Conservation (phyloP, 108 stramenopile genomes). For the Skeletonema tropicum region DNA sequence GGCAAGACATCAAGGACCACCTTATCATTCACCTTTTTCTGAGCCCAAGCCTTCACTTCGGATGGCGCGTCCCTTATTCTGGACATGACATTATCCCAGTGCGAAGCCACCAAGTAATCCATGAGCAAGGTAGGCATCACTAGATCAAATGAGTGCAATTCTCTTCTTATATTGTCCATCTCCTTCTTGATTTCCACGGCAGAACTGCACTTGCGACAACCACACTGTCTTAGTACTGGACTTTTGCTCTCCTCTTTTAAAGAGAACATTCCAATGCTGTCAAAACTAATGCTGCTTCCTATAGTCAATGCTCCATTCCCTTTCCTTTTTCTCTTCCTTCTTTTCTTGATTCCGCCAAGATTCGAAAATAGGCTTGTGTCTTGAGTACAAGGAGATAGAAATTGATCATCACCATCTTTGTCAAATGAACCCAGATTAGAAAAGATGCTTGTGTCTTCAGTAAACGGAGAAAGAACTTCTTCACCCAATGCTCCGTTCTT, state of each 20-base stretch:
- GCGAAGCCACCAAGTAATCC: background rate
- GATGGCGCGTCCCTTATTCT: background rate
- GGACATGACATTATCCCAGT: background rate
- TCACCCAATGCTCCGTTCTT: background rate
- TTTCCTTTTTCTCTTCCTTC: background rate
- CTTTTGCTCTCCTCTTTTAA: background rate
- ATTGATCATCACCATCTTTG: too few species aligned
- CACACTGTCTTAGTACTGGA: background rate
- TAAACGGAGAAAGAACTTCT: too few species aligned
- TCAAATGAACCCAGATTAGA: background rate
- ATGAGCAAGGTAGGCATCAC: background rate
- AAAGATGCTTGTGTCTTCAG: background rate
- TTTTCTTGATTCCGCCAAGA: background rate
- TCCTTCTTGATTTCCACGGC: background rate
- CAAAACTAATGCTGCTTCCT: background rate
- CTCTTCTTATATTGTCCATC: background rate
- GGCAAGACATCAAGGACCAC: constrained; percentile 46
- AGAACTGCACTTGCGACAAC: background rate
- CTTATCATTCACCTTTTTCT: background rate
- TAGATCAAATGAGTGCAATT: background rate
- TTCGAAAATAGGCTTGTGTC: too few species aligned
- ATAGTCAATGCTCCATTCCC: background rate
- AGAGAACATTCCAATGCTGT: background rate
- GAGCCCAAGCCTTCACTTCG: constrained; percentile 4
- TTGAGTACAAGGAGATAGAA: too few species aligned